Percentiles rank a stretch among this genome's conserved stretches.
These are phyloP conservation scores for Pleurotus platypus DNA, from an alignment of 768 basidiomycete genomes.

Conservation along the genomic window DNA sequence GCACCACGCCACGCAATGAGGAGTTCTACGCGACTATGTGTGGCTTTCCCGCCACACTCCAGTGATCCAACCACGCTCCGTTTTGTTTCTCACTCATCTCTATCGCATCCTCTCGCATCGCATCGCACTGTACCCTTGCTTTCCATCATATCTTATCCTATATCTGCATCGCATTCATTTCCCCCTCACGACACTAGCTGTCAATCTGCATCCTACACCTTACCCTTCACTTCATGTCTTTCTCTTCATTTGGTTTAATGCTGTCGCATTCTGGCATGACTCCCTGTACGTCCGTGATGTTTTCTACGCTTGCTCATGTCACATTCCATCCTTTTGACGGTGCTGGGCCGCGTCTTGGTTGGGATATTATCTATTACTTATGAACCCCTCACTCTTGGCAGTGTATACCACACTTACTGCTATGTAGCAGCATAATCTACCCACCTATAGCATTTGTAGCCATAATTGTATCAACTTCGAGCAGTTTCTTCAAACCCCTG, in stretches of 20 bases:
- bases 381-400: neutral
- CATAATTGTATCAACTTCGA: neutral
- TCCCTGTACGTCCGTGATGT: neutral
- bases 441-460: neutral
- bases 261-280: neutral
- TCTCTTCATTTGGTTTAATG: neutral
- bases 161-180: neutral
- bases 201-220: neutral
- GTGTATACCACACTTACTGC: neutral
- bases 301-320: neutral
- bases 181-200: neutral
- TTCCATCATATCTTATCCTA: neutral
- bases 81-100: neutral
- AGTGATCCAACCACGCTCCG: neutral
- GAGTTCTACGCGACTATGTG: constrained; percentile 22
- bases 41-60: constrained; percentile 1
- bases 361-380: neutral
- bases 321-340: neutral
- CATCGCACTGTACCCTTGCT: neutral
- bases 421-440: neutral
- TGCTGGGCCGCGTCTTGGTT: neutral
- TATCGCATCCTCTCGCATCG: neutral
- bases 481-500: no score
- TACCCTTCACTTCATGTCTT: neutral
- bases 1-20: constrained; percentile 24